phyloP scores from a whole-genome alignment of 176 grass and related monocot species.

The Cenchrus purpureus region DNA sequence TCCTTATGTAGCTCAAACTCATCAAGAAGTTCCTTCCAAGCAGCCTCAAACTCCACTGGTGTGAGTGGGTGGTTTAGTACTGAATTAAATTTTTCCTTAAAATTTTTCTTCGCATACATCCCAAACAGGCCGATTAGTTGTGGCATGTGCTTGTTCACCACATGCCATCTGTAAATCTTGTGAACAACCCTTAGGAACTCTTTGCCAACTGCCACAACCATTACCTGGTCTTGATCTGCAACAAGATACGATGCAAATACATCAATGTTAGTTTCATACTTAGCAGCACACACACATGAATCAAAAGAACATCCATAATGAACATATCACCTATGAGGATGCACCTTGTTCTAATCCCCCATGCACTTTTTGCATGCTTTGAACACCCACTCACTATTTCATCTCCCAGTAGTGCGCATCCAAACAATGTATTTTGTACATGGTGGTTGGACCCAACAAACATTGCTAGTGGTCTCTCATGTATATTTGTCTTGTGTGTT shows the following conservation, averaged over 20 bases:
- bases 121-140: background rate
- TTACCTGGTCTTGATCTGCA: background rate
- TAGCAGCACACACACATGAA: too few species aligned
- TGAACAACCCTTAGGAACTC: background rate
- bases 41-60: too few species aligned
- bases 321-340: background rate
- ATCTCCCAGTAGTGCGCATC: background rate
- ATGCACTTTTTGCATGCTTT: background rate
- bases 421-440: background rate
- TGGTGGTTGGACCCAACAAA: background rate
- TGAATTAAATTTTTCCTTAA: background rate
- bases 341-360: background rate
- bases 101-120: background rate
- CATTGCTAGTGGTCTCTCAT: background rate
- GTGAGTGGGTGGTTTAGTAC: too few species aligned
- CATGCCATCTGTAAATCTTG: background rate
- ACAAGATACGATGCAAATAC: background rate
- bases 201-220: background rate
- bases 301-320: too few species aligned
- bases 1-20: background rate
- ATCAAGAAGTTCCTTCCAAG: too few species aligned
- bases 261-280: background rate
- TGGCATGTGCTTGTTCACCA: background rate
- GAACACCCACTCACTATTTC: constrained; percentile 4
- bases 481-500: background rate